A percentile compares a stretch with the other conserved stretches of the same genome.
Evolutionary conservation across 1,284 basidiomycete species (phyloP).

Genomic region (Omphalotus olearius): DNA sequence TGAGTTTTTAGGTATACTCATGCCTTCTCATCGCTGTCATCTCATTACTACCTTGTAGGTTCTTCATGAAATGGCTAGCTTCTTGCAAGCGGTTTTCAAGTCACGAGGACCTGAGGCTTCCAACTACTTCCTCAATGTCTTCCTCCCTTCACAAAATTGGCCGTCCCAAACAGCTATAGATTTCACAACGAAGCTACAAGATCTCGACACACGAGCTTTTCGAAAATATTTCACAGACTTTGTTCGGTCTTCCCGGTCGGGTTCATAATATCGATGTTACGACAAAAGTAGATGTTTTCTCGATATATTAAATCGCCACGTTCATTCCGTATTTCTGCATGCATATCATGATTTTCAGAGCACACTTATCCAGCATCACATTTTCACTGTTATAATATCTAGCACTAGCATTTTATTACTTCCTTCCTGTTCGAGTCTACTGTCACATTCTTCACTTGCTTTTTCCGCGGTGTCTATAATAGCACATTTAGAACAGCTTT

Average conservation of each 20-base stretch:
- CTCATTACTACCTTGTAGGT: conserved; percentile 47
- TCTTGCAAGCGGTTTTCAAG: conserved; percentile 78
- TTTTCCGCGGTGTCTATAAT: too few species aligned
- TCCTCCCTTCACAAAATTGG: conserved; percentile 88
- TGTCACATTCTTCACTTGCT: too few species aligned
- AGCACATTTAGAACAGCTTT: too few species aligned
- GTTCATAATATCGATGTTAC: neutral
- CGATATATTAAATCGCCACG: too few species aligned
- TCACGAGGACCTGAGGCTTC: conserved; percentile 83
- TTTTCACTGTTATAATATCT: too few species aligned
- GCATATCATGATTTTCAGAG: too few species aligned
- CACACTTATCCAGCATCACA: too few species aligned
- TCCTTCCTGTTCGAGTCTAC: too few species aligned
- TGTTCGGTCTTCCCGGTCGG: conserved; percentile 55
- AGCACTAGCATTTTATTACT: too few species aligned
- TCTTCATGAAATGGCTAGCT: conserved; percentile 80
- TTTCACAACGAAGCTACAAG: conserved; percentile 74
- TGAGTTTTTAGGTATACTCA: conserved; percentile 33
- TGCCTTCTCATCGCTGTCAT: neutral
- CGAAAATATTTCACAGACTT: conserved; percentile 89
- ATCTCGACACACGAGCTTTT: conserved; percentile 80
- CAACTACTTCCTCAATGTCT: conserved; percentile 76
- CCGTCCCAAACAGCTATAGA: conserved; percentile 76
- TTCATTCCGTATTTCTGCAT: too few species aligned
- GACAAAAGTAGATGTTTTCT: too few species aligned